Evolutionary conservation across 768 basidiomycete genomes (phyloP), one percentile per base, ranked within the genome.

Genomic region (Suillus plorans): DNA sequence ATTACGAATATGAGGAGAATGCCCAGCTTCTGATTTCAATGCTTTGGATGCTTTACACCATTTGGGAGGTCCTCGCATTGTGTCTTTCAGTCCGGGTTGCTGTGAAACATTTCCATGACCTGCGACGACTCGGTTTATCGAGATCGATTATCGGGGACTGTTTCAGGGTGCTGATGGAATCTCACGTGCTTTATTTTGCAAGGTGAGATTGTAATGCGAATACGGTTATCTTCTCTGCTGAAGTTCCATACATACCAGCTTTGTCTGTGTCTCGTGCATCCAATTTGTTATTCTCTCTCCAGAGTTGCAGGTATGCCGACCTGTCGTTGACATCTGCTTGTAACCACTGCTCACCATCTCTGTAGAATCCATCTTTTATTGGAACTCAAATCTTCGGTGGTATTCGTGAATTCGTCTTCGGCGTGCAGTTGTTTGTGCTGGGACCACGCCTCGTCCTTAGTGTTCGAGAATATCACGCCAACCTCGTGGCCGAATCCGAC

Each of bases 51-150:
- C 41, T 41, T 5, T 14, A 41, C 41, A 41, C 41, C 4, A 1
- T 37, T 37, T 42, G 42, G 42, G 42, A 42, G 42, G 18, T 42
- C 42, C 16, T 42, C 42, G 42, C 42, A 7, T 7, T 42, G 16
- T 42, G 42, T 42, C 42, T 18, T 16, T 16, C 42, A 42, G 42
- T 82, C 8, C 72, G 67, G 3, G 85, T 86, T 14, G 77, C 80
- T 16, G 87, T 87, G 13, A 42, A 42, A 42, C 42, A 42, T 16
- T 42, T 42, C 16, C 42, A 16, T 42, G 42, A 42, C 5, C 42
- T 42, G 16, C 42, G 42, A 18, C 42, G 36, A 37, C 36, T 37
- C 36, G 36, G 36, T 10, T 1, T 10, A 37, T 37, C 36, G 10
- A 10, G 36, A 37, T 37, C 10, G 36, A 37, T 10, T 10, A 37